Evolutionary conservation across 2,329 filamentous ascomycete genomes (phyloP).

Genomic region (Didymella arachidicola): DNA sequence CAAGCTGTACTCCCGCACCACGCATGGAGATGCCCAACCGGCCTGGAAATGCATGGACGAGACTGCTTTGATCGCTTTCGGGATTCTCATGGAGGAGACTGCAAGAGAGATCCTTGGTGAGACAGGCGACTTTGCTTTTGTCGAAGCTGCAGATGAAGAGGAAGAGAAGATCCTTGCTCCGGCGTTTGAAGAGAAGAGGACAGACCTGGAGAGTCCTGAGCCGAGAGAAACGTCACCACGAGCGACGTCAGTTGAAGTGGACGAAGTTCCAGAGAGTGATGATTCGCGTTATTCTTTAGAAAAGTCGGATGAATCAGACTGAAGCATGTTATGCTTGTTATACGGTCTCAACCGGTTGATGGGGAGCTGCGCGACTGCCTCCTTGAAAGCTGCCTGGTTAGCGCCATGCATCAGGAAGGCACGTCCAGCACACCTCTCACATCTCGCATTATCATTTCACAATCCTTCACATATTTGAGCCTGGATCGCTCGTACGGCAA

Average conservation of each 20-base stretch:
- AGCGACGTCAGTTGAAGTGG: not conserved
- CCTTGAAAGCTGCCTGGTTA: slow-evolving; percentile 13
- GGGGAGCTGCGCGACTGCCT: slow-evolving; percentile 22
- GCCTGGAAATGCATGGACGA: slow-evolving; percentile 74
- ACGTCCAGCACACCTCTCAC: slow-evolving; percentile 5
- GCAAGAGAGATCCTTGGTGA: slow-evolving; percentile 67
- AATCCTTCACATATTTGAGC: not conserved
- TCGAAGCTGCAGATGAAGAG: slow-evolving; percentile 59
- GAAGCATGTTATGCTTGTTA: not conserved
- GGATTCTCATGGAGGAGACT: slow-evolving; percentile 77
- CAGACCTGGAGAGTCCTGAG: not conserved
- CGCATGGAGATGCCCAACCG: slow-evolving; percentile 26
- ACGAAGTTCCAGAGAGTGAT: slow-evolving; percentile 13
- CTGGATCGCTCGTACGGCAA: not conserved
- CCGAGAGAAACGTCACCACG: not conserved
- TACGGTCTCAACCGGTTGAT: not conserved
- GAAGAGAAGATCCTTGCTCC: slow-evolving; percentile 24
- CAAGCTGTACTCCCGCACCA: slow-evolving; percentile 64
- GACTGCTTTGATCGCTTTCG: slow-evolving; percentile 77
- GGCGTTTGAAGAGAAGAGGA: slow-evolving; percentile 3
- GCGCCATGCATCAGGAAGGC: slow-evolving; percentile 24
- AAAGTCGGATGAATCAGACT: slow-evolving; percentile 13
- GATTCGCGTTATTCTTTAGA: slow-evolving; percentile 21
- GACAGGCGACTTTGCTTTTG: slow-evolving; percentile 74
- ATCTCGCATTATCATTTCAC: not conserved